Conservation (phyloP, 768 basidiomycete species). For the Tylopilus rubrobrunneus region DNA sequence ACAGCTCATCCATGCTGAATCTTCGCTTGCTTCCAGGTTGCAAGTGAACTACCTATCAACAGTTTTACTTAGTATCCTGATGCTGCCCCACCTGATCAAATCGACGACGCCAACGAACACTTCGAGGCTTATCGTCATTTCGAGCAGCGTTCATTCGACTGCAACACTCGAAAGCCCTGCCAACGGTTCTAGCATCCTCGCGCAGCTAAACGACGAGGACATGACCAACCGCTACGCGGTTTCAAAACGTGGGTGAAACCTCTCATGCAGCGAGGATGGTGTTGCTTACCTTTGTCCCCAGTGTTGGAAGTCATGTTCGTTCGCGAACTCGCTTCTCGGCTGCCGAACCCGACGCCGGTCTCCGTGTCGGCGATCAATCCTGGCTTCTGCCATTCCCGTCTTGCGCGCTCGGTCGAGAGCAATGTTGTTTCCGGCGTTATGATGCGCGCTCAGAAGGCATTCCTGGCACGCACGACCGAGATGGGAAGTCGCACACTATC, state of each 20-base stretch:
- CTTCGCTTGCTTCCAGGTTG: slow-evolving; percentile 18
- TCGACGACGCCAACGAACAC: slow-evolving; percentile 21
- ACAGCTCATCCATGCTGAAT: background rate
- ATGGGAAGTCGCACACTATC: slow-evolving; percentile 35
- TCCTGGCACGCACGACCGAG: slow-evolving; percentile 32
- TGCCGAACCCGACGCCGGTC: slow-evolving; percentile 26
- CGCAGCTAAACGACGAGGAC: slow-evolving; percentile 24
- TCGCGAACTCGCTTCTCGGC: slow-evolving; percentile 32
- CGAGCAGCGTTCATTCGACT: slow-evolving; percentile 30
- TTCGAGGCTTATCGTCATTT: slow-evolving; percentile 29
- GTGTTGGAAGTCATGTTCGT: slow-evolving; percentile 36
- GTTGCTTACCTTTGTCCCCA: slow-evolving; percentile 7
- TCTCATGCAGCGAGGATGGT: background rate
- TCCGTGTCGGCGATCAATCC: slow-evolving; percentile 32
- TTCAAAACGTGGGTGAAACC: slow-evolving; percentile 23
- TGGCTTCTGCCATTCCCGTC: slow-evolving; percentile 33
- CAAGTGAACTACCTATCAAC: slow-evolving; percentile 37
- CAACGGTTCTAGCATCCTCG: slow-evolving; percentile 26
- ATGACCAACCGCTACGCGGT: slow-evolving; percentile 25
- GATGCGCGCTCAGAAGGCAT: slow-evolving; percentile 8
- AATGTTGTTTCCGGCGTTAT: background rate
- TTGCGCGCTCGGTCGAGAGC: slow-evolving; percentile 20
- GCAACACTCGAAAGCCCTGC: slow-evolving; percentile 7
- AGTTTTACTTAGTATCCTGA: slow-evolving; percentile 29
- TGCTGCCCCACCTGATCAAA: slow-evolving; percentile 34